Percentiles rank a stretch among this genome's conserved stretches.
These are phyloP conservation scores for Dryadomyces quercus-mongolicae DNA, from an alignment of 2,329 filamentous ascomycete genomes.

Conservation along the genomic window DNA sequence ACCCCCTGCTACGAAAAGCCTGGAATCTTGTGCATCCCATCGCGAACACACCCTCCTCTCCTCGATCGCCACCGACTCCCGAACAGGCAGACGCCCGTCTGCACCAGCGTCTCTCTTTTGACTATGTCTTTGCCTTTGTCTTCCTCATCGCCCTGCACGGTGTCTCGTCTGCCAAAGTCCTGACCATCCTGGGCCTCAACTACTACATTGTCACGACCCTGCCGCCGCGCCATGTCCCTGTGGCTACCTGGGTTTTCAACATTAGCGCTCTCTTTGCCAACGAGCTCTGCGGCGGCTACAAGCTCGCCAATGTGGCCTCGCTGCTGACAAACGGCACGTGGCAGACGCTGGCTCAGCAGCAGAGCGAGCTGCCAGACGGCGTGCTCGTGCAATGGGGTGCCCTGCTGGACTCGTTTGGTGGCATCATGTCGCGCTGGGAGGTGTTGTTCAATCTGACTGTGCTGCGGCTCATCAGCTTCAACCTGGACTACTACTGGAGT, in stretches of 20 bases:
- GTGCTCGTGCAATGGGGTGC: constrained; percentile 48
- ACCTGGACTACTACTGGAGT: constrained; percentile 94
- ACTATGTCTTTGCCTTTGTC: constrained; percentile 66
- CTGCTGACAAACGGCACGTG: constrained; percentile 23
- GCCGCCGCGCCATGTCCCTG: constrained; percentile 58
- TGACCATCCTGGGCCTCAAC: constrained; percentile 70
- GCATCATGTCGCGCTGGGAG: constrained; percentile 85
- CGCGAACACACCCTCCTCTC: constrained; percentile 4
- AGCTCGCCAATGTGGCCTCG: constrained; percentile 48
- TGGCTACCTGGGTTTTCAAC: constrained; percentile 82
- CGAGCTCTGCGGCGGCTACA: constrained; percentile 71
- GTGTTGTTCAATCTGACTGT: constrained; percentile 97
- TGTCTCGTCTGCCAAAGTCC: constrained; percentile 70
- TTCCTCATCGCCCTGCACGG: constrained; percentile 76
- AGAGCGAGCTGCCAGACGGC: constrained; percentile 8
- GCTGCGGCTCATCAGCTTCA: constrained; percentile 87
- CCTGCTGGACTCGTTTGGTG: constrained; percentile 67
- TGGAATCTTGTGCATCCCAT: constrained; percentile 49
- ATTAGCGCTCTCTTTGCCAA: constrained; percentile 79
- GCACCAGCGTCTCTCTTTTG: constrained; percentile 65
- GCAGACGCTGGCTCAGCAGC: not conserved
- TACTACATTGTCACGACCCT: constrained; percentile 64
- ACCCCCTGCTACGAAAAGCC: constrained; percentile 63
- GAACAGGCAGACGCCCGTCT: constrained; percentile 44
- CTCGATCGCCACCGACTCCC: constrained; percentile 15